phyloP scores from a whole-genome alignment of 1,284 basidiomycete species.

The Exobasidium cylindrosporum region DNA sequence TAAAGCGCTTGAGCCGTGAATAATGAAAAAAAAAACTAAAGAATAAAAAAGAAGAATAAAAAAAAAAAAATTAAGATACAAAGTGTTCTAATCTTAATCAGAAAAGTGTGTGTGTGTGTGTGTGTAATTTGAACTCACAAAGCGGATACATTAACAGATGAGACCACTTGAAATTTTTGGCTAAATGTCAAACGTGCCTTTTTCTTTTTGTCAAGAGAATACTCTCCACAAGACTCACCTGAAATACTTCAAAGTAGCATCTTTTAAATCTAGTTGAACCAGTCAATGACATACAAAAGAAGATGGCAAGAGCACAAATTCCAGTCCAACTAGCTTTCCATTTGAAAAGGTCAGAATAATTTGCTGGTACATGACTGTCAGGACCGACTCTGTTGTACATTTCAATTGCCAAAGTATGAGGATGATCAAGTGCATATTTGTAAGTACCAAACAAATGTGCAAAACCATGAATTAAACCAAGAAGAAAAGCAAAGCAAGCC shows the following conservation, averaged over 20 bases:
- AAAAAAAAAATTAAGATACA: too few relatives aligned
- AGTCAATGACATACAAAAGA: slow-evolving; percentile 13
- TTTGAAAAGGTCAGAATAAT: neutral
- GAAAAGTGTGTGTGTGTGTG: too few relatives aligned
- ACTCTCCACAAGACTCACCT: slow-evolving; percentile 1
- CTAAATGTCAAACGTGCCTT: neutral
- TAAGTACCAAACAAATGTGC: slow-evolving; percentile 15
- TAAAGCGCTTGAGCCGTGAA: neutral
- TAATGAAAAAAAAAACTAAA: too few relatives aligned
- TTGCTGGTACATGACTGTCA: neutral
- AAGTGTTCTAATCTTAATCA: too few relatives aligned
- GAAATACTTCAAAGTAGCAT: slow-evolving; percentile 14
- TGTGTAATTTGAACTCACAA: slow-evolving; percentile 9
- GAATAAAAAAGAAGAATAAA: too few relatives aligned
- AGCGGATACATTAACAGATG: slow-evolving; percentile 20
- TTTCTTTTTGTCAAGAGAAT: too few relatives aligned
- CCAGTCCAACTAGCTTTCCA: slow-evolving; percentile 9
- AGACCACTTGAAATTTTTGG: neutral
- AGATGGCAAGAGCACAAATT: slow-evolving; percentile 7
- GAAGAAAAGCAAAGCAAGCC: neutral
- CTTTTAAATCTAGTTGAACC: slow-evolving; percentile 3
- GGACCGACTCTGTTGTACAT: neutral
- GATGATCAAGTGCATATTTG: neutral
- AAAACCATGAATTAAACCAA: slow-evolving; percentile 13
- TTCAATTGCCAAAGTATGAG: neutral